Base-by-base conservation (phyloP, 2,329 filamentous ascomycete genomes). In the Nemania sp. region DNA sequence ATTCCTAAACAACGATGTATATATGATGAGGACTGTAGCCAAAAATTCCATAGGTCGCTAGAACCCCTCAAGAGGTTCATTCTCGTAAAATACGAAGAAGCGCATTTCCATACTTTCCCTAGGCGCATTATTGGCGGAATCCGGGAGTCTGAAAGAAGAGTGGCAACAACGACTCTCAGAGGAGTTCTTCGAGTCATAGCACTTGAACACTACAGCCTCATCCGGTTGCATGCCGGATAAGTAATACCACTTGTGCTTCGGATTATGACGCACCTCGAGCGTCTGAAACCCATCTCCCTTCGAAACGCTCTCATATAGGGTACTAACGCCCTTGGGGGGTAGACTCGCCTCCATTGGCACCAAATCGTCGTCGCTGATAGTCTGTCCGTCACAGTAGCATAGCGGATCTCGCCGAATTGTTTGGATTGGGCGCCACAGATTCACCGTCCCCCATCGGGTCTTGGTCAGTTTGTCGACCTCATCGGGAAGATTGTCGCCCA, bases 51-150 rank as follows among this genome's bases (percentile, higher is more conserved):
- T 7, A 26, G 5, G 13, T 8, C 38, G n/a, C 49, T 67, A 60
- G 2, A 53, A 22, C 32, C 60, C 54, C 7, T 56, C 8, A 57
- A 69, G 32, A 15, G 67, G 55, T 22, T 69, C 64, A 18, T 69
- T 27, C 52, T 69, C 67, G 13, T 69, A 69, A 24, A 69, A 69
- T 4, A 69, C 65, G 35, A 70, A 70, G 58, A 70, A 68, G 26
- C 68, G 68, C 65, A 70, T 61, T 29, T 70, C 68, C 65, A 70
- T 70, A 24, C 68, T 70, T 47, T 70, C 63, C 41, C 68, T 64
- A 1, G 68, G 68, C n/a, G 59, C 43, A 1, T 49, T 35, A 15
- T 64, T 32, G 8, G 32, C 27, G 2, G 41, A 55, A 11, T 52
- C 7, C 0, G 68, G 41, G 10, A 15, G 57, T 18, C 15, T 22